A percentile compares a stretch with the other conserved stretches of the same genome.
Conservation (phyloP, 768 basidiomycete genomes). For the Suillus americanus region DNA sequence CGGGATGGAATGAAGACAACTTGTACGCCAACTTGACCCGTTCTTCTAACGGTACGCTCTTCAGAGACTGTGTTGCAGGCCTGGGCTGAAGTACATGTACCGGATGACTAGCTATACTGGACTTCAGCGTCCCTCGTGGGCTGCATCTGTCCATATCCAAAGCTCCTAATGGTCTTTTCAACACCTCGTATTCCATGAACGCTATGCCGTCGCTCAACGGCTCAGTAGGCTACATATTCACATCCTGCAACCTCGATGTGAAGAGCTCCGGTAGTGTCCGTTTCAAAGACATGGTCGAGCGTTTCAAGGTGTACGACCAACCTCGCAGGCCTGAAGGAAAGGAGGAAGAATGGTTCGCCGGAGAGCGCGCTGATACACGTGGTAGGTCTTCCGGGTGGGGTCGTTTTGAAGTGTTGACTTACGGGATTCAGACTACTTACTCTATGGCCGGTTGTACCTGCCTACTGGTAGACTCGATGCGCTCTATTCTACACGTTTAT, state of each 20-base stretch:
- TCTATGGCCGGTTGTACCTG: constrained; percentile 90
- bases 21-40: constrained; percentile 87
- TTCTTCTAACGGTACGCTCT: constrained; percentile 73
- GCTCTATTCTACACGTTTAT: constrained; percentile 79
- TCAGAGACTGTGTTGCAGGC: constrained; percentile 8
- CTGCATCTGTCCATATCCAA: constrained; percentile 82
- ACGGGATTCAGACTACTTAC: constrained; percentile 71
- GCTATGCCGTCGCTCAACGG: constrained; percentile 92
- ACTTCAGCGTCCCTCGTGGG: constrained; percentile 85
- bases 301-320: constrained; percentile 80
- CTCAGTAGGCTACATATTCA: constrained; percentile 91
- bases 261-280: constrained; percentile 67
- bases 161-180: constrained; percentile 85
- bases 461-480: constrained; percentile 89
- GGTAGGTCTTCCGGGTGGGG: constrained; percentile 45
- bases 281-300: constrained; percentile 88
- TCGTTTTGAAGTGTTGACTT: constrained; percentile 20
- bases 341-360: constrained; percentile 80
- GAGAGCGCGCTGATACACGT: constrained; percentile 71
- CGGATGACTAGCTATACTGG: constrained; percentile 68
- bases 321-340: constrained; percentile 78
- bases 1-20: constrained; percentile 97
- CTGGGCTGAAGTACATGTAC: constrained; percentile 7
- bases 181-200: constrained; percentile 89
- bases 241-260: constrained; percentile 78